These are phyloP conservation scores for Backusella westeae DNA, from an alignment of 192 early-diverging fungal genomes.

Conservation along the genomic window DNA sequence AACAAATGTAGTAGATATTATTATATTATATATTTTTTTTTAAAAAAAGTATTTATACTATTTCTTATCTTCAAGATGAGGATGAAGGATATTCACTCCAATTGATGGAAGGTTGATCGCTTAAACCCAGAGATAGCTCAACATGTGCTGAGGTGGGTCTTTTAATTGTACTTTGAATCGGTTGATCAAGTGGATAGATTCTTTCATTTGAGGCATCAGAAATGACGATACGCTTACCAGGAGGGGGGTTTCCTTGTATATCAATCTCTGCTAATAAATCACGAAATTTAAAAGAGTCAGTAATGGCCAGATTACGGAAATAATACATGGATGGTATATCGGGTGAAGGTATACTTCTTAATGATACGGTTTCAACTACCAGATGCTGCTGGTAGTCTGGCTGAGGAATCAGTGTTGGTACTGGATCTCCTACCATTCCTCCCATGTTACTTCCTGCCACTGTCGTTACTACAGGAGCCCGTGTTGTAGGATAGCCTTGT, in stretches of 20 bases:
- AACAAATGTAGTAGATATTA: not conserved
- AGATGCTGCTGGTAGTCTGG: slow-evolving; percentile 9
- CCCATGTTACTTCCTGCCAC: not conserved
- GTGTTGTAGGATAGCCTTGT: slow-evolving; percentile 1
- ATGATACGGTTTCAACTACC: slow-evolving; percentile 34
- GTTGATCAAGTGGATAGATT: slow-evolving; percentile 30
- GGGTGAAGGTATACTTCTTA: slow-evolving; percentile 19
- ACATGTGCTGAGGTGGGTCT: slow-evolving; percentile 23
- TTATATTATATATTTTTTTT: not conserved
- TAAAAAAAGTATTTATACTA: not conserved
- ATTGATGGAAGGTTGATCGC: slow-evolving; percentile 29
- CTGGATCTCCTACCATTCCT: not conserved
- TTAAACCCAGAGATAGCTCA: slow-evolving; percentile 28
- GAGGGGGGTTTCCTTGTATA: slow-evolving; percentile 29
- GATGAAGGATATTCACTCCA: slow-evolving; percentile 16
- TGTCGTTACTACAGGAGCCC: not conserved
- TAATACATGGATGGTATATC: slow-evolving; percentile 24
- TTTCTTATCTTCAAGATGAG: not conserved
- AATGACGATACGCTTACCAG: slow-evolving; percentile 32
- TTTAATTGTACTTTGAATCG: slow-evolving; percentile 29
- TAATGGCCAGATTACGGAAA: slow-evolving; percentile 39
- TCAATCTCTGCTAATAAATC: slow-evolving; percentile 35
- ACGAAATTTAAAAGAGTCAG: slow-evolving; percentile 37
- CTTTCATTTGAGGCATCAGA: slow-evolving; percentile 21
- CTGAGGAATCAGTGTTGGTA: not conserved